Evolutionary conservation across 306 rosid genomes (phyloP), one percentile per base, ranked within the genome.

Genomic region (Gleditsia sinensis): DNA sequence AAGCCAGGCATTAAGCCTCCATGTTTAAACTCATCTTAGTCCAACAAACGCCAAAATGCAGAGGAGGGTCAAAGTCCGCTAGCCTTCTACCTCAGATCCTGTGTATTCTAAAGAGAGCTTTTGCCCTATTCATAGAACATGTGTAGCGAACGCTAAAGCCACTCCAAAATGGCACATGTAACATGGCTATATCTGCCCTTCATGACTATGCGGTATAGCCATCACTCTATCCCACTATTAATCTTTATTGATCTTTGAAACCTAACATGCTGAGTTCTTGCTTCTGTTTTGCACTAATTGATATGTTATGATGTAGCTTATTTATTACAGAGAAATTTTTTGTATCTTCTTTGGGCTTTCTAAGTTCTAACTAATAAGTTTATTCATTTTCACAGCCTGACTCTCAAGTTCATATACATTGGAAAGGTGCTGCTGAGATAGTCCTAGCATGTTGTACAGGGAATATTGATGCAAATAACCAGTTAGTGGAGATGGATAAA

Each of bases 341-440:
- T 62, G 49, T 36, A 66, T 61, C 23, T 66, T 60, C 67, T 51
- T 68, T 64, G 3, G 67, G 33, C 24, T 48, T 45, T 28, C 17
- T n/a, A n/a, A n/a, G n/a, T n/a, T n/a, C n/a, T 71, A 14, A 67
- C 37, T 61, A 12, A 8, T 71, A 56, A 33, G 71, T 76, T 67
- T 58, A 3, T 61, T 24, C 27, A 43, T 64, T 30, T 64, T 23
- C 75, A 48, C 89, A 95, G 99, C 72, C 82, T 13, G 84, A 83
- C 50, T 81, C 89, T 46, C 82, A 85, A 74, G 91, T 90, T 68
- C 98, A 87, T 79, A 73, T 95, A 78, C 98, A 95, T 65, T 95
- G 99, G 99, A 95, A 95, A 82, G 99, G 99, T 69, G 99, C 99
- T 58, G 99, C 99, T 69, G 99, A 95, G 80, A 83, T 95, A 65